Evolutionary conservation across 2,329 filamentous ascomycete species (phyloP).

Genomic region (Beauveria scarabaeidicola): DNA sequence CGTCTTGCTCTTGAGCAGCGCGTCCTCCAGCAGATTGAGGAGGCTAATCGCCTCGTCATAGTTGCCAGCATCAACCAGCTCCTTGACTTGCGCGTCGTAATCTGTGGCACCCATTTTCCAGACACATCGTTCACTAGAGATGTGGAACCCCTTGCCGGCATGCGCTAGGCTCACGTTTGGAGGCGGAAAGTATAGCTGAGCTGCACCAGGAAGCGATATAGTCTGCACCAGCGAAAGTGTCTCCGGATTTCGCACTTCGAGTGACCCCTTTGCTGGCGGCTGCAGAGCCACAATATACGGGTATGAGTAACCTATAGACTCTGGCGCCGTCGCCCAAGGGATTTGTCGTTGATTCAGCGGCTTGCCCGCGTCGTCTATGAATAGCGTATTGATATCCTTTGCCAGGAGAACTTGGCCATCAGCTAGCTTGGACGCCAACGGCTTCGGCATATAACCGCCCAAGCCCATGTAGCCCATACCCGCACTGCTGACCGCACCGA

Average conservation of each 20-base stretch:
- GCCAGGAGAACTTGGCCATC: constrained; percentile 85
- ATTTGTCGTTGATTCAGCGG: constrained; percentile 77
- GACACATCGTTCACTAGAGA: constrained; percentile 81
- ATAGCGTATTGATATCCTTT: constrained; percentile 94
- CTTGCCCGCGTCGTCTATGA: constrained; percentile 77
- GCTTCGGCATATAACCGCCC: constrained; percentile 83
- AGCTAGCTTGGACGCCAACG: constrained; percentile 71
- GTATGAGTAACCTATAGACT: constrained; percentile 91
- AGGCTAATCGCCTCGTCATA: constrained; percentile 92
- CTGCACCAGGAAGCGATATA: constrained; percentile 72
- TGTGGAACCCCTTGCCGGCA: constrained; percentile 90
- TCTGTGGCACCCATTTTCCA: constrained; percentile 95
- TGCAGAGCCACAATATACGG: constrained; percentile 88
- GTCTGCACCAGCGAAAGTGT: constrained; percentile 85
- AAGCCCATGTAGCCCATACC: constrained; percentile 97
- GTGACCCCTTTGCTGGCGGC: constrained; percentile 67
- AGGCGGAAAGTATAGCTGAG: constrained; percentile 81
- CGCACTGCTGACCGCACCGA: constrained; percentile 73
- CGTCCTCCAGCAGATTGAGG: constrained; percentile 84
- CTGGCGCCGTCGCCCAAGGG: constrained; percentile 83
- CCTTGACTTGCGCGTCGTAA: constrained; percentile 82
- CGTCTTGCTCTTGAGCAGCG: constrained; percentile 73
- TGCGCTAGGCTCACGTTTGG: constrained; percentile 92
- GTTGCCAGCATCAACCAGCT: constrained; percentile 62
- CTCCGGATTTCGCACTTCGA: constrained; percentile 89